Evolutionary conservation across 2,329 filamentous ascomycete species (phyloP), one percentile per base, ranked within the genome.

Genomic region (Trichoderma harzianum): DNA sequence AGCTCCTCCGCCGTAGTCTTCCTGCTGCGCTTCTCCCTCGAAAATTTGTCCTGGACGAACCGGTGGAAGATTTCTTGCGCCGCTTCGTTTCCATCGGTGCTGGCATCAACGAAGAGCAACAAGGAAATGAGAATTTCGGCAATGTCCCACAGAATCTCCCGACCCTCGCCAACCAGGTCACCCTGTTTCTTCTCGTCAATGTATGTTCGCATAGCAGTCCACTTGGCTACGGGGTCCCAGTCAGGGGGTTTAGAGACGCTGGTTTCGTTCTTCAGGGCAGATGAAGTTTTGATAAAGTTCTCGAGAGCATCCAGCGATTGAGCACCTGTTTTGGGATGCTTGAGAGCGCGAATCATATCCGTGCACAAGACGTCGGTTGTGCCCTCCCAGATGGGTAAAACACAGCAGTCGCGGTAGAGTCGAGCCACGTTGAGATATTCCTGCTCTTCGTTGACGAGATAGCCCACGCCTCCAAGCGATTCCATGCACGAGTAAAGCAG

Each of bases 331-430:
- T 78, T 78, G 0, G 83, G 78, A 39, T 87, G 84, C 73, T 86
- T 86, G 55, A 88, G 71, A 0, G 84, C 84, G 24, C 85, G 78
- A 16, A 87, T 73, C 18, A 86, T 82, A 72, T 87, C 86, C 1
- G 83, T 84, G 5, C 88, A 88, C 70, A 94, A 83, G 7, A 94
- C 90, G 76, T 93, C 91, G 0, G 91, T 92, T 0, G 92, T 93
- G 1, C 91, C 90, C 79, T 92, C 91, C 90, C 90, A 92, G 63
- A 93, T 93, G 16, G 87, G 85, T 65, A 88, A 81, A 3, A 93
- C 91, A 8, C 81, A 84, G 2, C 86, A 88, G 75, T 93, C 91
- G 8, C 92, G 86, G 75, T 89, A 89, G 1, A 93, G 82, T 7
- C 90, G 85, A 0, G 91, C 86, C 4, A 93, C 81, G 76, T 93